Evolutionary conservation across 306 rosid species (phyloP).

Genomic region (Prunus padus): DNA sequence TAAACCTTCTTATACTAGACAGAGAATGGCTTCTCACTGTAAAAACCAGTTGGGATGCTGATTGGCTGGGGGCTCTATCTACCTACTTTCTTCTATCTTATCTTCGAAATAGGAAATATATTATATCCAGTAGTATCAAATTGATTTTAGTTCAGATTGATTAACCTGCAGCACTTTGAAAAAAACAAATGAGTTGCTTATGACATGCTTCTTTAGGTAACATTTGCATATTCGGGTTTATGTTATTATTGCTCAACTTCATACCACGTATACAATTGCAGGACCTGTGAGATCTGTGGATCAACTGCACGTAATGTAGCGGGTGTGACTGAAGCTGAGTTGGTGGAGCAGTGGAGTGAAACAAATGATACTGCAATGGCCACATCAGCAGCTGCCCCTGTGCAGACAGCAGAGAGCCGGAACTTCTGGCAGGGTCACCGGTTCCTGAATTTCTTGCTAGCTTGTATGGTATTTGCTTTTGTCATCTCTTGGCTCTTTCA

Average conservation of each 20-base stretch:
- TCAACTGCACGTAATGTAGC: slow-evolving; percentile 71
- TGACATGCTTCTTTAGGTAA: background rate
- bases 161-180: background rate
- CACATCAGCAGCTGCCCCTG: slow-evolving; percentile 36
- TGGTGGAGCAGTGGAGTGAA: slow-evolving; percentile 58
- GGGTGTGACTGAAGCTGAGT: slow-evolving; percentile 60
- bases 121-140: background rate
- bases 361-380: slow-evolving; percentile 45
- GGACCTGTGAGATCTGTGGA: slow-evolving; percentile 92
- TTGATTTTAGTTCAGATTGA: background rate
- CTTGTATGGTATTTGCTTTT: slow-evolving; percentile 90
- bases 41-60: background rate
- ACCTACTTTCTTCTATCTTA: background rate
- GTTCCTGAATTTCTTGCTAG: slow-evolving; percentile 76
- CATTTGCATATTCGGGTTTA: background rate
- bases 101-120: background rate
- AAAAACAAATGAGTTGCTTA: background rate
- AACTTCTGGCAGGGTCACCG: slow-evolving; percentile 91
- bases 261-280: slow-evolving; percentile 26
- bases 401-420: slow-evolving; percentile 40
- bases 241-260: background rate
- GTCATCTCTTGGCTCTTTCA: slow-evolving; percentile 93
- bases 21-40: background rate
- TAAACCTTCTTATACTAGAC: background rate
- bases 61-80: background rate